A percentile compares a stretch with the other conserved stretches of the same genome.
Conservation (phyloP, 306 rosid genomes). For the Cucurbita moschata region DNA sequence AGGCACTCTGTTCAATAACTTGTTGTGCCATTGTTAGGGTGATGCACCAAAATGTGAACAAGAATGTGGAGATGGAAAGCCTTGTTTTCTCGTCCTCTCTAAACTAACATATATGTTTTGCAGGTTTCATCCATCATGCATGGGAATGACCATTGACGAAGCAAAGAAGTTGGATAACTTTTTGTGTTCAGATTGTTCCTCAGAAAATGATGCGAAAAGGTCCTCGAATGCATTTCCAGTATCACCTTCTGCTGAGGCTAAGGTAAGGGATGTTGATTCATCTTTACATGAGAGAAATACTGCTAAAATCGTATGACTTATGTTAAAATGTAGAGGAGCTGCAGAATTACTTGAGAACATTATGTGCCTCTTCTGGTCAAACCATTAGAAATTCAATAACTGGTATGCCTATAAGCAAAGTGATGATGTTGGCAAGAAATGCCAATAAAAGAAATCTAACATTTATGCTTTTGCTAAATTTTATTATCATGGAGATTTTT, state of each 20-base stretch:
- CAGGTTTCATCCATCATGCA: constrained; percentile 62
- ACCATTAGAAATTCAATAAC: neutral
- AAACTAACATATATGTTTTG: neutral
- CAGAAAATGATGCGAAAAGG: constrained; percentile 43
- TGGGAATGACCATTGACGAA: constrained; percentile 57
- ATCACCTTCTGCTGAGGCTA: constrained; percentile 34
- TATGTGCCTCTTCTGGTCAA: neutral
- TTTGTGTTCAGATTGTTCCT: constrained; percentile 40
- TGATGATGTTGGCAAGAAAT: neutral
- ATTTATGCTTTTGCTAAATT: neutral
- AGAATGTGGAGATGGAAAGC: neutral
- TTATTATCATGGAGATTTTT: neutral
- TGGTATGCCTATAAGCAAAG: neutral
- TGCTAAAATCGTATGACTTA: neutral
- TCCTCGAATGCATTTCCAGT: constrained; percentile 35
- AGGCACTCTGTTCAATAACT: neutral
- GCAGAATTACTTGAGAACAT: neutral
- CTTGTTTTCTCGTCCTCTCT: neutral
- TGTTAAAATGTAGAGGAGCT: neutral
- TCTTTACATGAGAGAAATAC: neutral
- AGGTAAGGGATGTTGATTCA: constrained; percentile 16
- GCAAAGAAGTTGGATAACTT: constrained; percentile 49
- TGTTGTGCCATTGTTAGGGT: neutral
- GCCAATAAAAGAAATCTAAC: neutral
- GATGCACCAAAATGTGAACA: neutral